Evolutionary conservation across 768 basidiomycete genomes (phyloP).

Genomic region (Rhizopogon roseolus): DNA sequence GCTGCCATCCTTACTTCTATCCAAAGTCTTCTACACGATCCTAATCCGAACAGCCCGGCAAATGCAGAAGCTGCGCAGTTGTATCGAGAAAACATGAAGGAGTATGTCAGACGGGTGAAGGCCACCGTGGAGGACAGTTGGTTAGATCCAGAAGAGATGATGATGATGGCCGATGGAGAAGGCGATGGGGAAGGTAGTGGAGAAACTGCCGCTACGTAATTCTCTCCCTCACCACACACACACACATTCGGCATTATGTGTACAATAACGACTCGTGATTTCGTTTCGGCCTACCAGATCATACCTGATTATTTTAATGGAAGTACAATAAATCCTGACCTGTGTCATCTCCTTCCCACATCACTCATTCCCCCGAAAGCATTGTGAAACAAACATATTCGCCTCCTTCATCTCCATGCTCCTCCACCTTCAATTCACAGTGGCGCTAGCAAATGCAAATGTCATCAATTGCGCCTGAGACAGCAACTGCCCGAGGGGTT

Average conservation of each 20-base stretch:
- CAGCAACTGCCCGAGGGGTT: no score
- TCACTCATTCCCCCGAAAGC: no score
- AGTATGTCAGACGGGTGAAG: constrained; percentile 91
- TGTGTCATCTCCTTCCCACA: not conserved
- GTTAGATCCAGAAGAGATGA: constrained; percentile 73
- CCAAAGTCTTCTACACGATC: constrained; percentile 93
- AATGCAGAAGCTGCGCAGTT: constrained; percentile 98
- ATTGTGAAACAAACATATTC: no score
- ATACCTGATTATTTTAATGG: not conserved
- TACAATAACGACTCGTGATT: not conserved
- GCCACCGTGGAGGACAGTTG: constrained; percentile 93
- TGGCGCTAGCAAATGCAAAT: no score
- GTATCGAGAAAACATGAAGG: constrained; percentile 97
- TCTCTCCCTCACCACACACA: not conserved
- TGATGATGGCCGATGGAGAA: constrained; percentile 40
- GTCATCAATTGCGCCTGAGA: no score
- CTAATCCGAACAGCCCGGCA: constrained; percentile 96
- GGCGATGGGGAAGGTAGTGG: constrained; percentile 3
- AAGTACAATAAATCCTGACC: not conserved
- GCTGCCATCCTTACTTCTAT: constrained; percentile 97
- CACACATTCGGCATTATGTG: not conserved
- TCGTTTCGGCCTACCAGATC: not conserved
- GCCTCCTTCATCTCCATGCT: no score
- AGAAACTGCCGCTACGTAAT: not conserved
- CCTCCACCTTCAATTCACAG: no score